Evolutionary conservation across 768 basidiomycete species (phyloP), one percentile per base, ranked within the genome.

Genomic region (Sporobolomyces roseus): DNA sequence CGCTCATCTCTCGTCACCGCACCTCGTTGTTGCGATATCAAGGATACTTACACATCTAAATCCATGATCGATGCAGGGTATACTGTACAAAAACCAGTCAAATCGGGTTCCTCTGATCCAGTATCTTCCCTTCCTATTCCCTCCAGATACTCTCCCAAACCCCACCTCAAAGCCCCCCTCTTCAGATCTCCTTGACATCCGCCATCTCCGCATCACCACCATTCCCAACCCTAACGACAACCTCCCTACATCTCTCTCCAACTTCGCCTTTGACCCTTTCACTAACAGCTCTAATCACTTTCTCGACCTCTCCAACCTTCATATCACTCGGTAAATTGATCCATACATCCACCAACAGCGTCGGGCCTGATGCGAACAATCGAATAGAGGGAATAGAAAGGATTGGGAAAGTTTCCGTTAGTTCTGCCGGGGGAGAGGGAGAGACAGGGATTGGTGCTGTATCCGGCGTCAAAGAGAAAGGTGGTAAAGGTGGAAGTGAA

Each of bases 311-410:
- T 21, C 78, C 76, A 17, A 91, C 84, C 9, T 85, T 86, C 76
- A 86, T 79, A 3, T 65, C 63, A 10, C 80, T 79, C 21, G 87
- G 83, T 1, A 98, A 88, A 38, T 85, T 83, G 35, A 87, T 89
- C 7, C 83, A 84, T 58, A 97, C 80, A 79, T 97, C 91, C 10
- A 97, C 87, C 63, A 86, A 87, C 68, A 93, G 85, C 68, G 88
- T 78, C 13, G 92, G 90, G 35, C 92, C 89, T 14, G 88, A 84
- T 36, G 88, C 85, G 73, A 86, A 86, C 46, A 90, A 88, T 46
- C 88, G 86, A 64, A 93, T 75, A 65, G 85, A 52, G 3, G 65
- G 68, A 66, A 75, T 64, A 2, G 68, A 61, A 48, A 74, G 59
- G 61, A 75, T 75, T 3, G 74, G 74, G 32, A 67, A 66, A 38